phyloP scores from a whole-genome alignment of 1,139 yeast species.

The Geotrichum armillariae region DNA sequence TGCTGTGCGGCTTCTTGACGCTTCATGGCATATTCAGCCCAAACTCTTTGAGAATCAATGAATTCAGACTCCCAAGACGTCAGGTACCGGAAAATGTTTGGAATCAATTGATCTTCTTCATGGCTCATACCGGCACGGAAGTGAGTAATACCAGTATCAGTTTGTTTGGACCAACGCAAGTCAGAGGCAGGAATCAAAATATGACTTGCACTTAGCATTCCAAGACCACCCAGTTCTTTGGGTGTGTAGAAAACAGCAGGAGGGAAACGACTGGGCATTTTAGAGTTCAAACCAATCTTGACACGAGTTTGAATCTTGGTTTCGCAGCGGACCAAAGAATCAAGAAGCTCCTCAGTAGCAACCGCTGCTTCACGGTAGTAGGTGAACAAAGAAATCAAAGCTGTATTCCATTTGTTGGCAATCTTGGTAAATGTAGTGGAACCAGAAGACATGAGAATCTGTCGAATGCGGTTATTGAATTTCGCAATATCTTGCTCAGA shows the following conservation, averaged over 20 bases:
- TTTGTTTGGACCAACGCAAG: slow-evolving; percentile 85
- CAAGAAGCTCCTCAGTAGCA: slow-evolving; percentile 75
- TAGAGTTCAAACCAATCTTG: slow-evolving; percentile 91
- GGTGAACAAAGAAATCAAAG: slow-evolving; percentile 79
- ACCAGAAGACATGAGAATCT: slow-evolving; percentile 92
- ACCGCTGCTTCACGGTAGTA: slow-evolving; percentile 93
- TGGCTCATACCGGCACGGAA: slow-evolving; percentile 93
- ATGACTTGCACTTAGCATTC: slow-evolving; percentile 97
- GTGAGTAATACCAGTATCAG: slow-evolving; percentile 93
- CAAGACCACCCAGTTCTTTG: slow-evolving; percentile 93
- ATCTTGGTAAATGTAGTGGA: slow-evolving; percentile 93
- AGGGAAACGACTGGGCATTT: slow-evolving; percentile 98
- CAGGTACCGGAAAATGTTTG: slow-evolving; percentile 88
- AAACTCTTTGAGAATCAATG: slow-evolving; percentile 89
- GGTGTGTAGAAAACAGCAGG: slow-evolving; percentile 99
- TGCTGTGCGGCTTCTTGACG: slow-evolving; percentile 86
- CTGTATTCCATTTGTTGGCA: slow-evolving; percentile 96
- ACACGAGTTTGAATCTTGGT: slow-evolving; percentile 93
- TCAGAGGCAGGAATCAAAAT: slow-evolving; percentile 93
- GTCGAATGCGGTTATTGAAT: slow-evolving; percentile 83
- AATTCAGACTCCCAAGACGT: slow-evolving; percentile 98
- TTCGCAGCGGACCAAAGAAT: slow-evolving; percentile 84
- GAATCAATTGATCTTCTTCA: slow-evolving; percentile 74
- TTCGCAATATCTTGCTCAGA: slow-evolving; percentile 75
- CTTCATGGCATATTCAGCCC: slow-evolving; percentile 96